These are phyloP conservation scores for Hordeum pubiflorum DNA, from an alignment of 202 grass and related monocot genomes.

Conservation along the genomic window DNA sequence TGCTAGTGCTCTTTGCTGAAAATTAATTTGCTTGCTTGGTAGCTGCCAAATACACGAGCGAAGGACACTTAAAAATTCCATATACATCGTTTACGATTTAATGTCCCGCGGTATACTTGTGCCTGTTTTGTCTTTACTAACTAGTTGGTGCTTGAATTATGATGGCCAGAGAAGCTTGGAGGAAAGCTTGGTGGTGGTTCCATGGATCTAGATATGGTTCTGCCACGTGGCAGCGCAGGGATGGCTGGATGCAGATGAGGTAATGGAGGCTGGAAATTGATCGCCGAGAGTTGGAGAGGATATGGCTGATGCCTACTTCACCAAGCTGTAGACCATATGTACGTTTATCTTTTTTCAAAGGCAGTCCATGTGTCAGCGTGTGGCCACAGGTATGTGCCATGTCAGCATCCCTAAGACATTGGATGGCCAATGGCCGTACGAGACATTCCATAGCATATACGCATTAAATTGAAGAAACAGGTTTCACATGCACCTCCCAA, in stretches of 20 bases:
- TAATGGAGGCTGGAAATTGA: slow-evolving; percentile 41
- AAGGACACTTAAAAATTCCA: not conserved
- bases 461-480: not conserved
- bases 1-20: not conserved
- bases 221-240: slow-evolving; percentile 46
- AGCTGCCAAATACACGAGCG: not conserved
- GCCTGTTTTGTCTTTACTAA: slow-evolving; percentile 8
- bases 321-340: slow-evolving; percentile 11
- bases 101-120: not conserved
- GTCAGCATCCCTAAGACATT: slow-evolving; percentile 9
- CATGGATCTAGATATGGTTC: slow-evolving; percentile 71
- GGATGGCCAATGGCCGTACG: not conserved
- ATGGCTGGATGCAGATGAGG: slow-evolving; percentile 79
- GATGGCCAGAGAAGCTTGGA: slow-evolving; percentile 28
- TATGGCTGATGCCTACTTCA: slow-evolving; percentile 5
- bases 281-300: slow-evolving; percentile 17
- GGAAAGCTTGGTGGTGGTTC: slow-evolving; percentile 83
- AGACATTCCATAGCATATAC: not conserved
- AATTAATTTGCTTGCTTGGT: not conserved
- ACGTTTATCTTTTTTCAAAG: not conserved
- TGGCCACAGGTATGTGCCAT: not conserved
- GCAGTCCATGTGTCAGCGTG: not conserved
- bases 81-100: not conserved
- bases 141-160: slow-evolving; percentile 18
- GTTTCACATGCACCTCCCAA: not conserved